Percentiles rank a stretch among this genome's conserved stretches.
Evolutionary conservation across 2,329 filamentous ascomycete species (phyloP).

Genomic region (Rhynchosporium agropyri): DNA sequence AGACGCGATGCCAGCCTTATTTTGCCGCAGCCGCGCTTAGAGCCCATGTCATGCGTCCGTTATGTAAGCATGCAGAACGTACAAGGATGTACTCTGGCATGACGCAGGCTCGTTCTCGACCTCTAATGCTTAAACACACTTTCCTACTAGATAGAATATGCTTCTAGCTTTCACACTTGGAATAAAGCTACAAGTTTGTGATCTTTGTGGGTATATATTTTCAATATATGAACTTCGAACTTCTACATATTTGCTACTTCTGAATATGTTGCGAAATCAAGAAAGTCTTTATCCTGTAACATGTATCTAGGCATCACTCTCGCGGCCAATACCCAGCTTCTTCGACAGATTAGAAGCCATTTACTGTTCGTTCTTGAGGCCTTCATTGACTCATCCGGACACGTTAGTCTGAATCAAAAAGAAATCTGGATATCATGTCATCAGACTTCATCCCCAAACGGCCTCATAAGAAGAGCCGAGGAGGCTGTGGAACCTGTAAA

Average conservation of each 20-base stretch:
- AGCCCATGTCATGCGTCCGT: neutral
- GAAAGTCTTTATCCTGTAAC: neutral
- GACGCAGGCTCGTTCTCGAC: neutral
- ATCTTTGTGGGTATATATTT: no score
- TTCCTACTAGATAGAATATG: no score
- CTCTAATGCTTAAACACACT: neutral
- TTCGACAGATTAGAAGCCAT: neutral
- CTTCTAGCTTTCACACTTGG: no score
- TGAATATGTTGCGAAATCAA: no score
- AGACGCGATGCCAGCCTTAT: neutral
- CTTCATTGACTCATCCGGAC: neutral
- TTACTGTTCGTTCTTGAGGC: no score
- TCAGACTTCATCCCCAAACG: conserved; percentile 37
- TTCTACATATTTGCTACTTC: no score
- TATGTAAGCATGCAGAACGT: conserved; percentile 24
- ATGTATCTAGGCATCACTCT: neutral
- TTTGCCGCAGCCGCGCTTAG: no score
- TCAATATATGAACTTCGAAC: no score
- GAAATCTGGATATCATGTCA: conserved; percentile 23
- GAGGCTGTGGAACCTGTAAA: conserved; percentile 40
- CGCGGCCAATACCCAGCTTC: neutral
- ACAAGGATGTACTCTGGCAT: conserved; percentile 6
- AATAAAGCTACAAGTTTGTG: no score
- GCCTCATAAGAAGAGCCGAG: conserved; percentile 41
- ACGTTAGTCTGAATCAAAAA: neutral